Conservation (phyloP, 768 basidiomycete genomes). For the Suillus luteus region DNA sequence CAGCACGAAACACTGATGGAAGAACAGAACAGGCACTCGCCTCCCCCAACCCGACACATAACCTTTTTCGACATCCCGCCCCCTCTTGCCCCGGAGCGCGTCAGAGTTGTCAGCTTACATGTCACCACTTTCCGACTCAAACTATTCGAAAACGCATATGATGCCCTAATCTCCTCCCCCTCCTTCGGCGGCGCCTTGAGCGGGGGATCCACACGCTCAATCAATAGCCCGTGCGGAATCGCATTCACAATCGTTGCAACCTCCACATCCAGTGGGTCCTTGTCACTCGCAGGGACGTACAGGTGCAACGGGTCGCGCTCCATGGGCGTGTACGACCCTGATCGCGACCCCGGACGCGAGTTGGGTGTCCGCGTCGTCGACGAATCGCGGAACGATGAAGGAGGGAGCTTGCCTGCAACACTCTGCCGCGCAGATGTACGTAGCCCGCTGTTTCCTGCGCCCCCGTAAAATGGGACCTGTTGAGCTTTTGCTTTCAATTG, state of each 20-base stretch:
- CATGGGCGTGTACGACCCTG: constrained; percentile 64
- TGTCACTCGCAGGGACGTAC: constrained; percentile 64
- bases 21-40: constrained; percentile 41
- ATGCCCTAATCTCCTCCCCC: constrained; percentile 79
- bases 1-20: constrained; percentile 8
- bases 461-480: constrained; percentile 56
- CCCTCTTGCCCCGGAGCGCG: constrained; percentile 52
- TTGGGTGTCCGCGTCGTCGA: constrained; percentile 50
- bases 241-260: constrained; percentile 76
- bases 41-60: constrained; percentile 89
- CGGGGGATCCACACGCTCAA: constrained; percentile 82
- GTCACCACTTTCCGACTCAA: constrained; percentile 75
- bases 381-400: constrained; percentile 75
- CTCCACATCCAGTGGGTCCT: constrained; percentile 83
- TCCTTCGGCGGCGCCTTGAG: constrained; percentile 63
- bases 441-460: constrained; percentile 25
- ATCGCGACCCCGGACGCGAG: constrained; percentile 66
- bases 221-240: constrained; percentile 71
- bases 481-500: constrained; percentile 59
- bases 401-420: constrained; percentile 51
- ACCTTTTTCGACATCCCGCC: constrained; percentile 73
- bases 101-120: constrained; percentile 78
- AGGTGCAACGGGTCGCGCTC: constrained; percentile 55
- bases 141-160: constrained; percentile 79
- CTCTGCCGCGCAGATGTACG: constrained; percentile 43